These are phyloP conservation scores for Yamadazyma philogaea DNA, from an alignment of 805 yeast genomes.

Conservation along the genomic window DNA sequence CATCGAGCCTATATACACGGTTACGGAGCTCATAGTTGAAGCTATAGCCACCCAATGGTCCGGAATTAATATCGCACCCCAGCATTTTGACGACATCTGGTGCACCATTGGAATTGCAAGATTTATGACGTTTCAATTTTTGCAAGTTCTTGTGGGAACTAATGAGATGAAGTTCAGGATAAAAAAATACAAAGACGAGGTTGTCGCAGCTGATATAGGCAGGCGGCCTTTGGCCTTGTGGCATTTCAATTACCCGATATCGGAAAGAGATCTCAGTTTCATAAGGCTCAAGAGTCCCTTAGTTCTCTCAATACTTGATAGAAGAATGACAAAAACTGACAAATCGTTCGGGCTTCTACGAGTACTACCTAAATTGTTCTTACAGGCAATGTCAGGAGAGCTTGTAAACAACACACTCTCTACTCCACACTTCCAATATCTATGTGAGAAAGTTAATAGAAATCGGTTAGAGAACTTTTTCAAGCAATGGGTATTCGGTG, in stretches of 20 bases:
- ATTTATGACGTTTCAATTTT: conserved; percentile 75
- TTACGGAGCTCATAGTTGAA: conserved; percentile 65
- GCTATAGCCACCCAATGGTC: conserved; percentile 89
- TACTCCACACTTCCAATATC: conserved; percentile 80
- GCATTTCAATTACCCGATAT: conserved; percentile 60
- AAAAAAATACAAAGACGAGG: conserved; percentile 58
- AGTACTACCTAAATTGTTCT: conserved; percentile 83
- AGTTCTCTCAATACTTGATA: conserved; percentile 78
- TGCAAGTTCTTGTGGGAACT: conserved; percentile 69
- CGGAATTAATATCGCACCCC: conserved; percentile 86
- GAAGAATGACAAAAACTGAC: conserved; percentile 94
- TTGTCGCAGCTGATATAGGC: conserved; percentile 74
- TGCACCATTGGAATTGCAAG: conserved; percentile 80
- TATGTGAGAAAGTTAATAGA: conserved; percentile 94
- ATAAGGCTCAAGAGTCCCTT: conserved; percentile 79
- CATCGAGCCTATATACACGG: conserved; percentile 73
- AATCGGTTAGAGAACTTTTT: conserved; percentile 79
- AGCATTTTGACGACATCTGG: conserved; percentile 80
- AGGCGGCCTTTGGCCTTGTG: conserved; percentile 80
- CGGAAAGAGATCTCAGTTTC: conserved; percentile 61
- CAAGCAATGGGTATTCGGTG: conserved; percentile 87
- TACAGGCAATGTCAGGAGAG: conserved; percentile 96
- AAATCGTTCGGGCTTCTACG: conserved; percentile 88
- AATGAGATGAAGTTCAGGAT: conserved; percentile 78
- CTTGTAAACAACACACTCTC: conserved; percentile 72